Evolutionary conservation across 306 rosid species (phyloP), one percentile per base, ranked within the genome.

Genomic region (Dalbergia oliveri): DNA sequence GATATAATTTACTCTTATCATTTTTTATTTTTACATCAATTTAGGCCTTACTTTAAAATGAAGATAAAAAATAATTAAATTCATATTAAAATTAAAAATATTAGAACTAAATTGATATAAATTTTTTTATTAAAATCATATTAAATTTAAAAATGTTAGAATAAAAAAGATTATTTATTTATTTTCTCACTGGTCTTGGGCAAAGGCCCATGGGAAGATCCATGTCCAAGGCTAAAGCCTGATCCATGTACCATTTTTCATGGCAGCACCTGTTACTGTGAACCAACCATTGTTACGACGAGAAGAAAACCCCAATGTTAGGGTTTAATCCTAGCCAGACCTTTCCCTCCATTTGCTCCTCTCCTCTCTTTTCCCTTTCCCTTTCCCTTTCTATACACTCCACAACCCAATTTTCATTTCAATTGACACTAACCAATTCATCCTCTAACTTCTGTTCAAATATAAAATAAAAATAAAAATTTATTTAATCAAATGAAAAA

Each of bases 331-430:
- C 64, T 14, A 35, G 70, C 88, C 83, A 67, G 77, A 47, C 58
- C 77, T 43, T 75, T 45, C 65, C 87, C 87, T 59, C 82, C 66
- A 50, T 47, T 83, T 9, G 10, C 85, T 83, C 80, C 35, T 72
- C 64, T 15, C 66, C 83, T 72, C 76, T 51, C 85, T 12, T 23
- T 49, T 18, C 2, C 8, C 26, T 2, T 19, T 41, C 21, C 23
- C n/a, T n/a, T n/a, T n/a, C n/a, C n/a, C 72, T 14, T 35, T 59
- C 39, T 11, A 1, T 11, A 26, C 47, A 34, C 0, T 10, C 21
- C 35, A 16, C 72, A 31, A 26, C 72, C 11, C 47, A 43, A 0
- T 43, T 43, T 43, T 43, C 11, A 65, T 4, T 51, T 19, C 26
- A 66, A 19, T 21, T 64, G 33, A 54, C 31, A 34, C 67, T 3